These are phyloP conservation scores for Fusarium transvaalense DNA, from an alignment of 2,329 filamentous ascomycete species.

Conservation along the genomic window DNA sequence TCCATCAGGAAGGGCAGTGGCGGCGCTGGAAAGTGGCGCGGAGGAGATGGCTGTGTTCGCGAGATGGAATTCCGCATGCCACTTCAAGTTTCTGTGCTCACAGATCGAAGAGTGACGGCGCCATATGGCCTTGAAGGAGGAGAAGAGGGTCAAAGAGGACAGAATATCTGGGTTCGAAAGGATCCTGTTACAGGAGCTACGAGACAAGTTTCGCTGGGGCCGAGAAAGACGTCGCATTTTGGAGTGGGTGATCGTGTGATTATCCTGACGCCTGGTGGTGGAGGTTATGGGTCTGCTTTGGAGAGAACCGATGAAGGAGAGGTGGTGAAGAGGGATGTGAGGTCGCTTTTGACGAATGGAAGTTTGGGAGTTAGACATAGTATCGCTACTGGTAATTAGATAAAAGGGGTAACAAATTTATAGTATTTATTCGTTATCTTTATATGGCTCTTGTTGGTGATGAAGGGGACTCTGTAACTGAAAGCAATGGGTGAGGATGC, in stretches of 20 bases:
- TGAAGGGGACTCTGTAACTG: neutral
- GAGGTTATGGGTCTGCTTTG: slow-evolving; percentile 38
- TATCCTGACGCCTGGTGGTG: slow-evolving; percentile 47
- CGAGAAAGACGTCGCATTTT: slow-evolving; percentile 41
- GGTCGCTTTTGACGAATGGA: slow-evolving; percentile 36
- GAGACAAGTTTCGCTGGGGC: slow-evolving; percentile 48
- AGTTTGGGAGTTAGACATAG: slow-evolving; percentile 39
- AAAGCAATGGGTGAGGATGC: too few species aligned
- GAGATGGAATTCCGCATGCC: slow-evolving; percentile 87
- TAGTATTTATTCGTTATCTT: neutral
- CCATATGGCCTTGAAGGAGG: slow-evolving; percentile 83
- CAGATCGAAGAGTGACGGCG: slow-evolving; percentile 79
- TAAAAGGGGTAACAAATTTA: neutral
- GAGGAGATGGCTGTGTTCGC: slow-evolving; percentile 81
- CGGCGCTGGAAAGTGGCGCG: slow-evolving; percentile 73
- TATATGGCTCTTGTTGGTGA: too few species aligned
- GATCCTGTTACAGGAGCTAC: slow-evolving; percentile 50
- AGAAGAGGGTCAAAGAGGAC: slow-evolving; percentile 73
- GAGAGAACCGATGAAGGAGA: neutral
- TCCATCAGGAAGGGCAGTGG: slow-evolving; percentile 55
- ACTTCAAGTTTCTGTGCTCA: slow-evolving; percentile 82
- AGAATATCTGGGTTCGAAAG: slow-evolving; percentile 74
- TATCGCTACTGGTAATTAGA: slow-evolving; percentile 38
- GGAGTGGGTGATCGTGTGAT: slow-evolving; percentile 44
- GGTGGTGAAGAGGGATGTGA: slow-evolving; percentile 24